phyloP scores from a whole-genome alignment of 352 stramenopile genomes.

The Pythium aphanidermatum region DNA sequence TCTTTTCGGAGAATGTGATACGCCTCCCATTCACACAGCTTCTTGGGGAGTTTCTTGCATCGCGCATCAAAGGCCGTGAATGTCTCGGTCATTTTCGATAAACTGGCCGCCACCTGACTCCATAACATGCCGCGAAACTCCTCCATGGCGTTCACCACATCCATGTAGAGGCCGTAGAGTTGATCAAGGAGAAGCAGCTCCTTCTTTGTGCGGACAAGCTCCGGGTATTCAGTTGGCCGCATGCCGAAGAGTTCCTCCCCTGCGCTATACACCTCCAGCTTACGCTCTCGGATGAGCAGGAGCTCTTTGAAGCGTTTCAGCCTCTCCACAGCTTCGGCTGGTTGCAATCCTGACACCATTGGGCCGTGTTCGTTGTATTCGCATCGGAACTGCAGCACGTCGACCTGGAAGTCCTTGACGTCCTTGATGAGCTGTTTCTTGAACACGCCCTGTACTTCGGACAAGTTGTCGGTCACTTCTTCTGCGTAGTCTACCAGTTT shows the following conservation, averaged over 20 bases:
- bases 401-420: constrained; percentile 77
- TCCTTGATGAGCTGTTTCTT: constrained; percentile 90
- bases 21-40: constrained; percentile 80
- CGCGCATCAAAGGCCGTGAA: constrained; percentile 58
- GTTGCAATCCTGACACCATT: constrained; percentile 71
- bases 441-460: constrained; percentile 79
- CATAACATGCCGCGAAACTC: constrained; percentile 59
- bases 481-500: constrained; percentile 88
- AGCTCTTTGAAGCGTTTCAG: constrained; percentile 86
- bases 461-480: constrained; percentile 82
- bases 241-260: constrained; percentile 90
- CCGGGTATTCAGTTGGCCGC: constrained; percentile 63
- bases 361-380: constrained; percentile 63
- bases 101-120: constrained; percentile 41
- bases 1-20: constrained; percentile 71
- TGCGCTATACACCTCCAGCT: constrained; percentile 81
- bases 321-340: constrained; percentile 74
- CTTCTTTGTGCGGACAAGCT: constrained; percentile 84
- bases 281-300: constrained; percentile 63
- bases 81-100: constrained; percentile 60
- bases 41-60: constrained; percentile 82
- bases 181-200: constrained; percentile 83
- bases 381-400: constrained; percentile 56
- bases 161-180: constrained; percentile 86
- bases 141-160: constrained; percentile 74